Base-by-base conservation (phyloP, 208 protist species). In the Wallacemonas sp. region DNA sequence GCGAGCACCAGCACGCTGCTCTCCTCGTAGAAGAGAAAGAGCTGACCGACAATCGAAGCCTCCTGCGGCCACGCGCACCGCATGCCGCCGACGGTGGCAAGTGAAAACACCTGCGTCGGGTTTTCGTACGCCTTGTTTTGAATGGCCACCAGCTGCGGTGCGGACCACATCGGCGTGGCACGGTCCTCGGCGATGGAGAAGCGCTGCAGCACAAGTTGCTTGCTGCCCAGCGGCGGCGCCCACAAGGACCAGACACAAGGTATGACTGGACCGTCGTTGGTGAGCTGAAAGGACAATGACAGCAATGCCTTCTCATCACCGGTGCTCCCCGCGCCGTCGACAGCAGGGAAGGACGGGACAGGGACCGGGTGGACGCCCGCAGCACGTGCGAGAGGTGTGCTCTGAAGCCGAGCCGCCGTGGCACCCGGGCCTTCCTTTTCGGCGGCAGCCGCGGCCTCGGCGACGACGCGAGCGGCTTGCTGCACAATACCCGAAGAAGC, bases 1-100 rank as follows among this genome's bases (percentile, higher is more conserved):
- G 68, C 71, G 32, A 81, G 58, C 33, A 74, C 66, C 10, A 81
- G 44, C 50, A 81, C 70, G 19, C 74, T 71, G 59, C 71, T 70
- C 52, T 77, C 76, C 3, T 68, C 76, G 46, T 81, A 81, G 45
- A 71, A 81, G 21, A 81, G 66, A 37, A 81, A 77, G 34, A 81
- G 63, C n/a, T 67, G 76, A 1, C 66, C 63, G 32, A 77, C 63
- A 10, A 75, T 54, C 2, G 71, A 52, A 1, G 69, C 37, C 52
- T 74, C 71, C 30, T 68, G 46, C 15, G 63, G 32, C 63, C 63
- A 68, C 5, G 63, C 50, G 17, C 48, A 39, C 5, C 63, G 50
- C 34, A 29, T 50, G 6, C 63, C 63, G 9, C 63, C 46, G 15
- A 77, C 58, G 24, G 60, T 64, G 52, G 52, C 53, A 10, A 76